Base-by-base conservation (phyloP, 345 rosid genomes). In the Noccaea bulbosa region DNA sequence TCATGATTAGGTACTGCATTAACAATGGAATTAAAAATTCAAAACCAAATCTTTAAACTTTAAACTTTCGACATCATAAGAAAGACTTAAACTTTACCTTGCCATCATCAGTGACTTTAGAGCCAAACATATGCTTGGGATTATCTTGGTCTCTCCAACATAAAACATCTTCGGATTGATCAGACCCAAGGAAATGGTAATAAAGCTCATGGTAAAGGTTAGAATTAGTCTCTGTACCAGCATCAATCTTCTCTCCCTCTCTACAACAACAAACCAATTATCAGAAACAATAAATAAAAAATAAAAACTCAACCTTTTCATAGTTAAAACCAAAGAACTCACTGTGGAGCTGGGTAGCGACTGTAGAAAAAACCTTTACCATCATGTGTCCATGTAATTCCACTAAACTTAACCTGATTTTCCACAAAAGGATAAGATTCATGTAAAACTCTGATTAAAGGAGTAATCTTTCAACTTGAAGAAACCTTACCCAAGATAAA, bases 361-460 rank as follows among this genome's bases (percentile, higher is more conserved):
- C 93, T 62, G 65, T 94, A 94, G 88, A 94, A 94, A 71, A 94
- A 94, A 0, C 98, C 97, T 78, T 82, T 85, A 69, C 77, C 67
- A 62, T 91, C 98, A 67, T 86, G 93, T n/a, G 98, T 92, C 99
- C 98, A 94, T 67, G 81, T 81, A 65, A 92, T 88, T 15, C 82
- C 71, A 1, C 91, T 64, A 81, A 94, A 94, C 81, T 94, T 94
- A 40, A 81, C 85, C 97, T 89, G 88, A 37, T 5, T 20, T 20
- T 50, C 50, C 51, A 74, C 8, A 27, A 11, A 39, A 69, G 0
- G 8, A 37, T 8, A 11, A 38, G 8, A 32, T 15, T 63, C 50
- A 53, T 50, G 30, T 27, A 27, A 27, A 27, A 44, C 45, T 44
- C 45, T 44, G n/a, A 43, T 10, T 8, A 17, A 17, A 51, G 20